Percentiles rank a stretch among this genome's conserved stretches.
Evolutionary conservation across 495 filamentous ascomycete genomes (phyloP).

Genomic region (Penicillium macrosclerotiorum): DNA sequence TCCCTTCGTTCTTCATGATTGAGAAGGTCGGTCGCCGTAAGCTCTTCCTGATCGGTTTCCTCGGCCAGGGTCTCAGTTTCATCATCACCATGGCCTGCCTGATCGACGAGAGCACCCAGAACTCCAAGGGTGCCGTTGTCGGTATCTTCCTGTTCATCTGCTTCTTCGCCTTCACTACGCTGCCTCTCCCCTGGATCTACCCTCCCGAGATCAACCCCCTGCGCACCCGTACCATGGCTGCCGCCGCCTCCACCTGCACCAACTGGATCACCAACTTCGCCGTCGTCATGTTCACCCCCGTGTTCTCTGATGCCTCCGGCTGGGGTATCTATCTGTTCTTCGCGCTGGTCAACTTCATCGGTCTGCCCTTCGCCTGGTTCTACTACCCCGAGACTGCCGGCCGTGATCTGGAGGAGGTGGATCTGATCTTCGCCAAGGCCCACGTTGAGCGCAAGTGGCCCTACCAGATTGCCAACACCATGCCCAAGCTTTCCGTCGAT

Average conservation of each 20-base stretch:
- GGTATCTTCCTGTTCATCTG: slow-evolving; percentile 42
- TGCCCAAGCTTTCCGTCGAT: slow-evolving; percentile 38
- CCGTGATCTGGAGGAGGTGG: slow-evolving; percentile 73
- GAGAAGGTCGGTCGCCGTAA: slow-evolving; percentile 72
- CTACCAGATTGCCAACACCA: slow-evolving; percentile 29
- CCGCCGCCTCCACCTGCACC: slow-evolving; percentile 41
- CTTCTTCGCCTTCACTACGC: slow-evolving; percentile 40
- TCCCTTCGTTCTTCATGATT: slow-evolving; percentile 65
- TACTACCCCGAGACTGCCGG: slow-evolving; percentile 69
- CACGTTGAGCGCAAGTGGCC: slow-evolving; percentile 39
- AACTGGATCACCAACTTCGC: slow-evolving; percentile 51
- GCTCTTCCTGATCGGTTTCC: slow-evolving; percentile 65
- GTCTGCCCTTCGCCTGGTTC: slow-evolving; percentile 63
- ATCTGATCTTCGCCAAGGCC: slow-evolving; percentile 49
- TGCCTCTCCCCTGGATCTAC: slow-evolving; percentile 67
- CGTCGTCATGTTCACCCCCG: slow-evolving; percentile 48
- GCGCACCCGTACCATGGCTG: slow-evolving; percentile 65
- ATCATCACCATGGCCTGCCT: slow-evolving; percentile 38
- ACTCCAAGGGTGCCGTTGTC: slow-evolving; percentile 37
- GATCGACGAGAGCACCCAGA: slow-evolving; percentile 16
- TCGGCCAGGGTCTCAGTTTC: slow-evolving; percentile 50
- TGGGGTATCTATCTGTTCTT: slow-evolving; percentile 60
- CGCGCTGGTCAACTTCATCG: slow-evolving; percentile 63
- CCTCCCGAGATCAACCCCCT: slow-evolving; percentile 74
- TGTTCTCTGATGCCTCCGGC: slow-evolving; percentile 25